Percentiles rank a stretch among this genome's conserved stretches.
Conservation (phyloP, 495 filamentous ascomycete genomes). For the Lasiosphaeria hispida region DNA sequence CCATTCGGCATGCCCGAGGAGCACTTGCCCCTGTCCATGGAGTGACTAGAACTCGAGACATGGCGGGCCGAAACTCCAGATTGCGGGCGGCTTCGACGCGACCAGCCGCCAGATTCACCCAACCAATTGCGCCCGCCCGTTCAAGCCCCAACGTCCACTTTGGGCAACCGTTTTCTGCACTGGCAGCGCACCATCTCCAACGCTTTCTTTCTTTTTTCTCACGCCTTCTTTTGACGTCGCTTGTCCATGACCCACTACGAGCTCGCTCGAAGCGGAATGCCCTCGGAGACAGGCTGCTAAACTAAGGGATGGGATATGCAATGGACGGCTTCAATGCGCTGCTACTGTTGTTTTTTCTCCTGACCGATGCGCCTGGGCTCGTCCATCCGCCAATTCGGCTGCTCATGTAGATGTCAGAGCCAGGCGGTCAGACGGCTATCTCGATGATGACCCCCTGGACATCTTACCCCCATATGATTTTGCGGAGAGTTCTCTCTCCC, state of each 20-base stretch:
- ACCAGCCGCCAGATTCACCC: conserved; percentile 25
- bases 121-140: conserved; percentile 20
- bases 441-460: too few species aligned
- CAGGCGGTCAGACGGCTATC: too few species aligned
- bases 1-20: background rate
- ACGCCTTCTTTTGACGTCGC: background rate
- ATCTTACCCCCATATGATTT: too few species aligned
- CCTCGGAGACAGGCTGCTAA: background rate
- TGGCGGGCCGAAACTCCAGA: conserved; percentile 37
- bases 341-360: too few species aligned
- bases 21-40: conserved; percentile 12
- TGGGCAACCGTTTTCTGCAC: conserved; percentile 22
- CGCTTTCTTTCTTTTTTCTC: background rate
- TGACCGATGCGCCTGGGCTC: too few species aligned
- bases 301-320: too few species aligned
- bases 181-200: conserved; percentile 10
- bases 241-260: background rate
- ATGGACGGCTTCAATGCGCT: too few species aligned
- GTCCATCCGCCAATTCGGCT: too few species aligned
- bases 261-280: too few species aligned
- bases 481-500: too few species aligned
- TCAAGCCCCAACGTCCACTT: conserved; percentile 15
- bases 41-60: conserved; percentile 21
- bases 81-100: conserved; percentile 22
- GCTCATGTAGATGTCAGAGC: too few species aligned